These are phyloP conservation scores for Helminthosporium solani DNA, from an alignment of 2,329 filamentous ascomycete genomes.

Conservation along the genomic window DNA sequence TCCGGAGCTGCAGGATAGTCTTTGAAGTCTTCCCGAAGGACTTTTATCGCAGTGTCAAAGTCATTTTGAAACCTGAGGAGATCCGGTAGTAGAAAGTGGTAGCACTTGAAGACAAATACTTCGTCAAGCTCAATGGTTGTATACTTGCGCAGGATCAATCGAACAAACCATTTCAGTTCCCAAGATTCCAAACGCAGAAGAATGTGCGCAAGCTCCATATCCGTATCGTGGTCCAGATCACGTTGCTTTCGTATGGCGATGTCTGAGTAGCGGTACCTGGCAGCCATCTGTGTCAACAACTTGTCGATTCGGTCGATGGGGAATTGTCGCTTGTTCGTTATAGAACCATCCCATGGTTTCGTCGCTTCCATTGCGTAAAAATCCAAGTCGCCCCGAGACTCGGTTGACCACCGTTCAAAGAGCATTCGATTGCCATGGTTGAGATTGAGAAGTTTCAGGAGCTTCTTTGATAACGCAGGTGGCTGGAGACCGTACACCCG, in stretches of 20 bases:
- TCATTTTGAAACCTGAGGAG: slow-evolving; percentile 70
- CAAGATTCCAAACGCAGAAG: slow-evolving; percentile 54
- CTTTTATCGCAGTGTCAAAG: slow-evolving; percentile 60
- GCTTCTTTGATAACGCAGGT: slow-evolving; percentile 62
- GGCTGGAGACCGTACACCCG: slow-evolving; percentile 73
- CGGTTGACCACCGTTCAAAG: slow-evolving; percentile 62
- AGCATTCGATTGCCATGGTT: slow-evolving; percentile 61
- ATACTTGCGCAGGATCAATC: slow-evolving; percentile 75
- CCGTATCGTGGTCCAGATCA: slow-evolving; percentile 19
- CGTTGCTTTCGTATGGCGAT: slow-evolving; percentile 44
- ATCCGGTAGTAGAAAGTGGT: slow-evolving; percentile 69
- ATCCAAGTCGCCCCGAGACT: slow-evolving; percentile 66
- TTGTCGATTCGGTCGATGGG: slow-evolving; percentile 73
- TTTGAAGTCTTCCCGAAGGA: slow-evolving; percentile 51
- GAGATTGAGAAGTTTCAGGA: slow-evolving; percentile 67
- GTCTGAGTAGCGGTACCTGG: slow-evolving; percentile 69
- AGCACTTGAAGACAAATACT: slow-evolving; percentile 56
- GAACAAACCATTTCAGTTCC: slow-evolving; percentile 87
- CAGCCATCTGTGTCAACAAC: slow-evolving; percentile 65
- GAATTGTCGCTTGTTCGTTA: slow-evolving; percentile 36
- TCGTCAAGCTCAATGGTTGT: slow-evolving; percentile 66
- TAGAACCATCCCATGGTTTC: slow-evolving; percentile 54
- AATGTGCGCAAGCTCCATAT: slow-evolving; percentile 29
- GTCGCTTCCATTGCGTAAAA: slow-evolving; percentile 69
- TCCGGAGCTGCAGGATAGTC: slow-evolving; percentile 43